Percentiles rank a stretch among this genome's conserved stretches.
Evolutionary conservation across 257 asterid species (phyloP).

Genomic region (Thymus mandschuricus): DNA sequence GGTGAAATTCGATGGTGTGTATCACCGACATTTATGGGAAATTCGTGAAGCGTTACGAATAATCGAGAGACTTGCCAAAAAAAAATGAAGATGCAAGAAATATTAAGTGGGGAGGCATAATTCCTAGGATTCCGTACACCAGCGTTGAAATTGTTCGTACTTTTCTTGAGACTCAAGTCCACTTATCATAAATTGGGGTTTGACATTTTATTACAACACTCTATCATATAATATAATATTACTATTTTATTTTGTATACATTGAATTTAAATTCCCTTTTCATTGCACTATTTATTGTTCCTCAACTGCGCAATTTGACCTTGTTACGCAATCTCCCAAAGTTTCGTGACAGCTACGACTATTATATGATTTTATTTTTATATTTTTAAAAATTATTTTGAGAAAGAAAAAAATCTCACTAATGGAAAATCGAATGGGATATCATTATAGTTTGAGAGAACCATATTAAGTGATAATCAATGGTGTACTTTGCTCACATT

Average conservation of each 20-base stretch:
- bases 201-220: slow-evolving; percentile 24
- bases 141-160: slow-evolving; percentile 38
- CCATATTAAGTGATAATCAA: background rate
- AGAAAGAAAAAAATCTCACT: too few species aligned
- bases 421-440: background rate
- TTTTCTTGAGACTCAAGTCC: slow-evolving; percentile 37
- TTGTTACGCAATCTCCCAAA: slow-evolving; percentile 13
- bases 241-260: background rate
- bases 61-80: background rate
- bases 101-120: slow-evolving; percentile 1
- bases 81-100: too few species aligned
- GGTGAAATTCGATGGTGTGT: slow-evolving; percentile 13
- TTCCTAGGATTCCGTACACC: slow-evolving; percentile 34
- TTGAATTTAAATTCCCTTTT: slow-evolving; percentile 16
- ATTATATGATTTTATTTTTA: too few species aligned
- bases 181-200: slow-evolving; percentile 48
- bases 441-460: background rate
- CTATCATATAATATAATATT: background rate
- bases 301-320: slow-evolving; percentile 9
- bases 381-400: too few species aligned
- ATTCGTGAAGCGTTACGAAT: background rate
- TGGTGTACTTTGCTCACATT: background rate
- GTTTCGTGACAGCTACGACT: background rate
- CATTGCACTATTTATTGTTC: slow-evolving; percentile 28
- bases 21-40: background rate